These are phyloP conservation scores for Penicillium antarcticum DNA, from an alignment of 495 filamentous ascomycete genomes.

Conservation along the genomic window DNA sequence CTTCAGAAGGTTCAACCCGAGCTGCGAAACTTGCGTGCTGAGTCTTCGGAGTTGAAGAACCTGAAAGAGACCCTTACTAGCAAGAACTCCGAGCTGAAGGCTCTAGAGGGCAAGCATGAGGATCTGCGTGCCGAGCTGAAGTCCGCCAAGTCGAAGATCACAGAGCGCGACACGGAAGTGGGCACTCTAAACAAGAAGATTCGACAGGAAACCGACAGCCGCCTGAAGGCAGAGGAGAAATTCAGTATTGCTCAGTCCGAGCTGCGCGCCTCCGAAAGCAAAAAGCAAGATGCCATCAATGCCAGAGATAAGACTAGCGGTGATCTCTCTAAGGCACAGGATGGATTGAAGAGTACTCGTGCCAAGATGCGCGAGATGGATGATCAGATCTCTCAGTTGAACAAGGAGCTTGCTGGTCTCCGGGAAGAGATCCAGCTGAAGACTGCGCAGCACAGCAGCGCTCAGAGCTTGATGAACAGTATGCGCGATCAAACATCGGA, in stretches of 20 bases:
- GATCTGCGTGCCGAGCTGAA: conserved; percentile 73
- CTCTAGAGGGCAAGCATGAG: conserved; percentile 74
- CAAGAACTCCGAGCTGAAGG: conserved; percentile 65
- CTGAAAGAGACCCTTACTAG: conserved; percentile 68
- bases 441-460: conserved; percentile 77
- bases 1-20: conserved; percentile 86
- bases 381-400: conserved; percentile 61
- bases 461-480: conserved; percentile 79
- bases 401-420: conserved; percentile 60
- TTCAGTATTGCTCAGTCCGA: conserved; percentile 68
- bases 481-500: conserved; percentile 92
- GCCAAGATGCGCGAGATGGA: conserved; percentile 67
- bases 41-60: conserved; percentile 67
- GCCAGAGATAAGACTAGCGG: conserved; percentile 61
- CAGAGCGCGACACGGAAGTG: conserved; percentile 74
- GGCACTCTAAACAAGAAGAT: conserved; percentile 72
- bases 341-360: conserved; percentile 63
- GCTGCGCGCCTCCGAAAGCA: conserved; percentile 67
- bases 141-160: conserved; percentile 61
- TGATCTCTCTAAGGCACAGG: conserved; percentile 67
- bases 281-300: conserved; percentile 73
- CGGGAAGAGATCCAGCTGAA: conserved; percentile 82
- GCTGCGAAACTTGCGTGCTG: conserved; percentile 67
- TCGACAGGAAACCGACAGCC: conserved; percentile 66
- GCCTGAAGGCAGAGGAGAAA: conserved; percentile 73